Base-by-base conservation (phyloP, 345 rosid genomes). In the Rhizophora mangle region DNA sequence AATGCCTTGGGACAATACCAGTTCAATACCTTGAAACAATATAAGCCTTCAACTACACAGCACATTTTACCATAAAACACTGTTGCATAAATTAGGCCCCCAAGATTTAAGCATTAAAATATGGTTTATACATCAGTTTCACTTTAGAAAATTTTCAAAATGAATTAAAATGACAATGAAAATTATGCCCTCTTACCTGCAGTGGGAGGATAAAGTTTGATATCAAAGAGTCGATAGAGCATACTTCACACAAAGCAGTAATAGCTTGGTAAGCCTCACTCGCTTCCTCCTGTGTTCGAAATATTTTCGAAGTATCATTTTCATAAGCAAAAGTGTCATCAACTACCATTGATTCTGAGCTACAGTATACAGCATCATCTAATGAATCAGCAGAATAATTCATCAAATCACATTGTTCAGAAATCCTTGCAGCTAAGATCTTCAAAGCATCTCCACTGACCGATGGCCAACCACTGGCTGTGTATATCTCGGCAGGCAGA, bases 161-260 rank as follows among this genome's bases (percentile, higher is more conserved):
- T 13, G 49, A 43, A 43, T 11, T 15, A 15, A 43, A 43, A 43
- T 43, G 19, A 43, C 16, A 3, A 19, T 13, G 15, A 43, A 5
- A 43, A 13, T 11, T 43, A 43, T 43, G 49, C 49, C 49, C 18
- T 43, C 67, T 74, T 62, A 95, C 99, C 98, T 95, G 98, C 76
- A 95, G 76, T 0, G 98, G 97, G 64, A 95, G 89, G 80, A 95
- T 92, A 79, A 95, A 95, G 75, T 89, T 95, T 63, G 99, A 92
- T 75, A 95, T 95, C 74, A 95, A 84, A 47, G 92, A 85, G 77
- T 95, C 96, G 47, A 95, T 89, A 30, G 98, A 84, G 81, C 96
- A 89, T 74, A 92, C 85, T 90, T 90, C 96, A 82, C 96, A 92
- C 67, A 95, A 73, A 59, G 99, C 85, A 64, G 90, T 88, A 79